Evolutionary conservation across 2,329 filamentous ascomycete genomes (phyloP).

Genomic region (Penicillium sp.): DNA sequence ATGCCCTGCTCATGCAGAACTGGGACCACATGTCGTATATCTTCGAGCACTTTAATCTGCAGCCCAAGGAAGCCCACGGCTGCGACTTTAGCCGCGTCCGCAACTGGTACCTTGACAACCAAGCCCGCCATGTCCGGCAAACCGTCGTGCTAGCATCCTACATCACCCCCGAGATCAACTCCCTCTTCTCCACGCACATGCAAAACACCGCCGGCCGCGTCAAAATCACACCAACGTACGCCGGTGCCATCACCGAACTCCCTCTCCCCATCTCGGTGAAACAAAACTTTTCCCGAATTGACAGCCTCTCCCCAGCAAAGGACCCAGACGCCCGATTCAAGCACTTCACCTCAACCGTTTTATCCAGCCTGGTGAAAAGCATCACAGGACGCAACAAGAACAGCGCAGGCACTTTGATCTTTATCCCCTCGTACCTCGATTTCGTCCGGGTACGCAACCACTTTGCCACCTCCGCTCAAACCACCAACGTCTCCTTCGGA

Average conservation of each 20-base stretch:
- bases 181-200: slow-evolving; percentile 69
- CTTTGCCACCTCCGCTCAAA: slow-evolving; percentile 65
- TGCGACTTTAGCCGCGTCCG: slow-evolving; percentile 91
- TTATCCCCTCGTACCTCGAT: slow-evolving; percentile 90
- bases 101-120: slow-evolving; percentile 86
- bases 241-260: slow-evolving; percentile 68
- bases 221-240: slow-evolving; percentile 66
- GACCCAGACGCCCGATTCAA: slow-evolving; percentile 88
- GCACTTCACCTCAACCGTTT: slow-evolving; percentile 77
- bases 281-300: slow-evolving; percentile 88
- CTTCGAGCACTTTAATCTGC: slow-evolving; percentile 84
- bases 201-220: slow-evolving; percentile 75
- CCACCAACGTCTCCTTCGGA: slow-evolving; percentile 64
- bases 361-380: slow-evolving; percentile 69
- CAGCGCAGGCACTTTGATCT: slow-evolving; percentile 70
- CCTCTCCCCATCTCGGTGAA: slow-evolving; percentile 60
- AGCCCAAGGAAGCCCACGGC: slow-evolving; percentile 82
- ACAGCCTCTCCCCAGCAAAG: slow-evolving; percentile 61
- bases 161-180: slow-evolving; percentile 81
- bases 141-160: slow-evolving; percentile 78
- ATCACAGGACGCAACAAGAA: slow-evolving; percentile 42
- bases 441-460: slow-evolving; percentile 92
- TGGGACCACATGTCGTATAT: slow-evolving; percentile 95
- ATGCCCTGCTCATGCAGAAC: slow-evolving; percentile 94
- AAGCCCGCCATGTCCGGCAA: slow-evolving; percentile 75